Conservation (phyloP, 129 eudicot species). For the Artemisia tridentata region DNA sequence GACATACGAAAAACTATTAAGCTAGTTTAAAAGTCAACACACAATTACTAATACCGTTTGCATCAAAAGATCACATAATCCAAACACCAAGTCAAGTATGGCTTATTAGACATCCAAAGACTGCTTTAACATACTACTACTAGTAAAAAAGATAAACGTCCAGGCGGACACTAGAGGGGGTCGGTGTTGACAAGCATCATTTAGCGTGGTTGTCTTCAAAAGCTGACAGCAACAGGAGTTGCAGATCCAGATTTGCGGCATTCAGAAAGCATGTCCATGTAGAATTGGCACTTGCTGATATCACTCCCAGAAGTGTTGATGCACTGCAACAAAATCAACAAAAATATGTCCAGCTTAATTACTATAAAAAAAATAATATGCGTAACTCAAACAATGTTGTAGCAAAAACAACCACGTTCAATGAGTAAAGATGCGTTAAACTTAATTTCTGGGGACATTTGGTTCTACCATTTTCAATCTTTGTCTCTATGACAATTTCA, state of each 20-base stretch:
- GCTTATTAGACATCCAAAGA: too few relatives aligned
- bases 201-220: neutral
- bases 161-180: neutral
- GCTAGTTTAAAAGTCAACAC: too few relatives aligned
- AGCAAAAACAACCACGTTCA: neutral
- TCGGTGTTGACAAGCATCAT: neutral
- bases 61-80: too few relatives aligned
- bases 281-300: constrained; percentile 77
- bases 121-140: too few relatives aligned
- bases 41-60: too few relatives aligned
- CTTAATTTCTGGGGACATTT: neutral
- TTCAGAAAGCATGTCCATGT: constrained; percentile 74
- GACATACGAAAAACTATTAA: too few relatives aligned
- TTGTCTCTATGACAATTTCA: too few relatives aligned
- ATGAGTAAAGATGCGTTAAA: neutral
- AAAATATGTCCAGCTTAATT: too few relatives aligned
- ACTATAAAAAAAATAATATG: too few relatives aligned
- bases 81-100: too few relatives aligned
- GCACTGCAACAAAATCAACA: constrained; percentile 48
- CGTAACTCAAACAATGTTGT: neutral
- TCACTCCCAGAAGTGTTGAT: constrained; percentile 68
- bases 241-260: constrained; percentile 33
- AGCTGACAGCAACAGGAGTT: neutral
- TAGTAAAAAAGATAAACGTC: too few relatives aligned
- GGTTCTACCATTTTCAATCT: too few relatives aligned